Evolutionary conservation across 345 rosid species (phyloP).

Genomic region (Citrus mangshanensis): DNA sequence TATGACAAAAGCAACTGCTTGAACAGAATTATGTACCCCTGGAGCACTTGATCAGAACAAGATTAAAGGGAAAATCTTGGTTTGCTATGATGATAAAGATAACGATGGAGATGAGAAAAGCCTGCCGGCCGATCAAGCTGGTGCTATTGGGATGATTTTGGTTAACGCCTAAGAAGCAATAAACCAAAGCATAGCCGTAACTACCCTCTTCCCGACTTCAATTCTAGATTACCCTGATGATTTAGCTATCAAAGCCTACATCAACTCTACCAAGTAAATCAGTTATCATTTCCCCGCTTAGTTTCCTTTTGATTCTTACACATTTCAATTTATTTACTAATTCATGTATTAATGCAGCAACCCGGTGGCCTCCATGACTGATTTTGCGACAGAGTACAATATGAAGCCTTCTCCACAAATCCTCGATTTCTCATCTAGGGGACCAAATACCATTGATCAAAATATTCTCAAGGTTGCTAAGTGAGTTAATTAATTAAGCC

Average conservation of each 20-base stretch:
- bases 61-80: conserved; percentile 27
- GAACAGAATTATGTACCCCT: no score
- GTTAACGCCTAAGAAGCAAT: conserved; percentile 29
- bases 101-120: conserved; percentile 33
- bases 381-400: neutral
- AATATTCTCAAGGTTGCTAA: conserved; percentile 37
- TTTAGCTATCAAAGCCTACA: conserved; percentile 28
- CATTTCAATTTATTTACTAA: neutral
- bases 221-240: conserved; percentile 38
- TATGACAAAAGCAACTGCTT: no score
- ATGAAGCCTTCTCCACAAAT: conserved; percentile 24
- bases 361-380: conserved; percentile 28
- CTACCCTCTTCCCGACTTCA: conserved; percentile 50
- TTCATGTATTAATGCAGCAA: conserved; percentile 12
- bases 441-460: conserved; percentile 34
- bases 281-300: no score
- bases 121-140: conserved; percentile 28
- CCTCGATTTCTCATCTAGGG: conserved; percentile 37
- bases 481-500: neutral
- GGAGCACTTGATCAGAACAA: no score
- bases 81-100: conserved; percentile 31
- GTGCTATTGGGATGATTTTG: conserved; percentile 57
- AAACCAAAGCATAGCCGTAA: conserved; percentile 27
- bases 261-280: conserved; percentile 42
- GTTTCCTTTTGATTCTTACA: neutral